A percentile compares a stretch with the other conserved stretches of the same genome.
Conservation (phyloP, 2,329 filamentous ascomycete species). For the Ceratocystis eucalypticola region DNA sequence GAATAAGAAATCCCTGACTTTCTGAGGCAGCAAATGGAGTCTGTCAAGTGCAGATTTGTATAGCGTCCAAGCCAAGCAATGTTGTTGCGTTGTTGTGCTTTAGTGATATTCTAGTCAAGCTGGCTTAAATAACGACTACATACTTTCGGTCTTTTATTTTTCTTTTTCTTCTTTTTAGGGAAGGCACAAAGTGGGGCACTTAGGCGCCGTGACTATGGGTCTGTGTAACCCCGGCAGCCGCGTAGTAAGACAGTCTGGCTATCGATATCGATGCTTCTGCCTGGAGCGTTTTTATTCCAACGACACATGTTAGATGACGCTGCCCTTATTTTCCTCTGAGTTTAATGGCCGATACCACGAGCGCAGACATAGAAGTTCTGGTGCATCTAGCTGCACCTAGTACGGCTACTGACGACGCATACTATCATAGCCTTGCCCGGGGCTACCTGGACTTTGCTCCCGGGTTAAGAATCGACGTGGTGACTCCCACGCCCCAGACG, state of each 20-base stretch:
- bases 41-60: no score
- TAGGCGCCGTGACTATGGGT: no score
- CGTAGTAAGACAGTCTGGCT: background rate
- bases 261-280: background rate
- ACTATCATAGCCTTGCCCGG: conserved; percentile 36
- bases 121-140: background rate
- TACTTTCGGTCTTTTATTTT: background rate
- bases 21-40: background rate
- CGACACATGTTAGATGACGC: background rate
- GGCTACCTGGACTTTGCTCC: conserved; percentile 38
- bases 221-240: background rate
- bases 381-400: conserved; percentile 43
- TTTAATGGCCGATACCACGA: background rate
- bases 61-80: no score
- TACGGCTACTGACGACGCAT: conserved; percentile 33
- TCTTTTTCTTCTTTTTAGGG: background rate
- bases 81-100: no score
- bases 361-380: conserved; percentile 37
- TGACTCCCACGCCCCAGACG: background rate
- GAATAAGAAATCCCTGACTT: background rate
- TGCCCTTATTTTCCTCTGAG: background rate
- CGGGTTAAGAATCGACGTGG: conserved; percentile 20
- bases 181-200: background rate
- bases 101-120: background rate
- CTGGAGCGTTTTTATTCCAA: background rate